These are phyloP conservation scores for Phytophthora idaei DNA, from an alignment of 352 stramenopile genomes.

Conservation along the genomic window DNA sequence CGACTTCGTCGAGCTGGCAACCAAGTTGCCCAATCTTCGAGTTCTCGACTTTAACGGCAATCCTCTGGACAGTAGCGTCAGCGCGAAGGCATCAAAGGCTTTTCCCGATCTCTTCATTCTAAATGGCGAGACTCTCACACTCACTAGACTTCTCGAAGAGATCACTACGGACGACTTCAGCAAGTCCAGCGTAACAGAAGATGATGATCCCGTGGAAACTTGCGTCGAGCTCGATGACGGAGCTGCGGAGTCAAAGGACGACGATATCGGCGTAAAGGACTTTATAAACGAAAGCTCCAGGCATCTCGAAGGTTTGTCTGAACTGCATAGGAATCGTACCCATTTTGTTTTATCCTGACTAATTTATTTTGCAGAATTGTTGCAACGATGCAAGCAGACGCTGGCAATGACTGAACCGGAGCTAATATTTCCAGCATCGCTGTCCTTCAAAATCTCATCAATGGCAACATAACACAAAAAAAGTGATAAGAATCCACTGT, in stretches of 20 bases:
- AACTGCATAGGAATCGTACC: not conserved
- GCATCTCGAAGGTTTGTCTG: slow-evolving; percentile 29
- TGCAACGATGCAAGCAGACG: slow-evolving; percentile 29
- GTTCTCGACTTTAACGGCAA: slow-evolving; percentile 54
- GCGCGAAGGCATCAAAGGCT: slow-evolving; percentile 22
- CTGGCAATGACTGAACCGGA: slow-evolving; percentile 17
- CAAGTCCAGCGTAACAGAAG: slow-evolving; percentile 1
- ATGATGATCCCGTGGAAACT: not conserved
- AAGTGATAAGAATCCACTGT: slow-evolving; percentile 11
- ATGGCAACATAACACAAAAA: slow-evolving; percentile 1
- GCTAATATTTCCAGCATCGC: slow-evolving; percentile 21
- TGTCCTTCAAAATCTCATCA: slow-evolving; percentile 7
- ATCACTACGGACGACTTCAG: slow-evolving; percentile 12
- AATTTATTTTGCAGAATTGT: slow-evolving; percentile 23
- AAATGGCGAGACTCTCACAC: slow-evolving; percentile 59
- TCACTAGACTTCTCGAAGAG: slow-evolving; percentile 34
- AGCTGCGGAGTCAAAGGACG: not conserved
- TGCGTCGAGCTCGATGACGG: not conserved
- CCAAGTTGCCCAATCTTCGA: slow-evolving; percentile 52
- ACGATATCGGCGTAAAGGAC: slow-evolving; percentile 19
- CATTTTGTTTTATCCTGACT: not conserved
- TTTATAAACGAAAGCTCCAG: slow-evolving; percentile 34
- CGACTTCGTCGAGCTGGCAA: slow-evolving; percentile 45
- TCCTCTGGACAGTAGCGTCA: slow-evolving; percentile 25
- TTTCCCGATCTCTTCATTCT: slow-evolving; percentile 57